Evolutionary conservation across 2,329 filamentous ascomycete genomes (phyloP).

Genomic region (Ascochyta rabiei): DNA sequence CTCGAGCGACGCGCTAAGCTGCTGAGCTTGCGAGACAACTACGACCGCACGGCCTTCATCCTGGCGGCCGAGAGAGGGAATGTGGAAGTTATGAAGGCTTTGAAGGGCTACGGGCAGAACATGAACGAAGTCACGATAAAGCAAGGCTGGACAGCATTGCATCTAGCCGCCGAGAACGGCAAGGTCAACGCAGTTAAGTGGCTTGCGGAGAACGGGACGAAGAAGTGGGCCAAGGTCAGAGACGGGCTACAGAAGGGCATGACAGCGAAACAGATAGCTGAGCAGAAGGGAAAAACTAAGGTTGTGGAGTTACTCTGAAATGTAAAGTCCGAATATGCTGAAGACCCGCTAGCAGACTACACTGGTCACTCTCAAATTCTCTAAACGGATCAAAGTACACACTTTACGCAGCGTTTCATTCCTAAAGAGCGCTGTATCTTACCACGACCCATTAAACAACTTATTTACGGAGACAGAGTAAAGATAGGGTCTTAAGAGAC

Average conservation of each 20-base stretch:
- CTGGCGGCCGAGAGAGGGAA: slow-evolving; percentile 21
- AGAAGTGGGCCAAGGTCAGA: slow-evolving; percentile 12
- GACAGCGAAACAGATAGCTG: slow-evolving; percentile 22
- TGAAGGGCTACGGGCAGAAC: slow-evolving; percentile 20
- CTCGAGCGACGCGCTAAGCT: slow-evolving; percentile 12
- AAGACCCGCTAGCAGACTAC: too few species aligned
- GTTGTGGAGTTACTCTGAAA: background rate
- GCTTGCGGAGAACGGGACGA: slow-evolving; percentile 16
- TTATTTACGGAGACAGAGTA: too few species aligned
- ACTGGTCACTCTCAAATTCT: too few species aligned
- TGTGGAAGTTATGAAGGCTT: slow-evolving; percentile 16
- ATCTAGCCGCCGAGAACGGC: slow-evolving; percentile 22
- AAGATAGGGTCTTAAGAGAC: too few species aligned
- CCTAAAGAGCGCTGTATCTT: too few species aligned
- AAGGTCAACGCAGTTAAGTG: slow-evolving; percentile 17
- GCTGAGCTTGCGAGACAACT: slow-evolving; percentile 14
- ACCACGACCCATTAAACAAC: too few species aligned
- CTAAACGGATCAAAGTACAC: too few species aligned
- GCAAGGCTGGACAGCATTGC: slow-evolving; percentile 24
- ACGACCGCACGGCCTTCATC: slow-evolving; percentile 19
- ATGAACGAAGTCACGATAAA: slow-evolving; percentile 19
- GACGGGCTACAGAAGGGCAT: slow-evolving; percentile 13
- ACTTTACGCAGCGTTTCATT: too few species aligned
- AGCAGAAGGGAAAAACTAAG: slow-evolving; percentile 3
- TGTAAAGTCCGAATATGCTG: too few species aligned